A percentile compares a stretch with the other conserved stretches of the same genome.
phyloP scores from a whole-genome alignment of 176 grass and related monocot genomes.

The Carex cristatella region DNA sequence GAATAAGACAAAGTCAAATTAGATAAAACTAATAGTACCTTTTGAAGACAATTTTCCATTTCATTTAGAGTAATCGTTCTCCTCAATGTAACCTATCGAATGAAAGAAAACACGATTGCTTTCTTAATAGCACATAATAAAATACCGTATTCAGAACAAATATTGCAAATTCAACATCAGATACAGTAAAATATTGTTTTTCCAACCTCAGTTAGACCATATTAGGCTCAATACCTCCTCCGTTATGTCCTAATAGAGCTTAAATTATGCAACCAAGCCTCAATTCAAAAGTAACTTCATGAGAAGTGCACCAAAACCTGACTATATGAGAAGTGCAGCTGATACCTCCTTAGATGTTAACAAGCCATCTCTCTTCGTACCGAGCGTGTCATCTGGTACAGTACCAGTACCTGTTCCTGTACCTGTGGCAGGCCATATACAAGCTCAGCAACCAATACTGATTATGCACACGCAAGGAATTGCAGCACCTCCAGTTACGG shows the following conservation, averaged over 20 bases:
- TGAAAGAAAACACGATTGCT: constrained; percentile 7
- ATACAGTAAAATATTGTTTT: constrained; percentile 1
- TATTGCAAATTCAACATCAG: background rate
- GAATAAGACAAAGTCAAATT: constrained; percentile 10
- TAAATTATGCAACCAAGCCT: background rate
- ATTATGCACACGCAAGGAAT: too few species aligned
- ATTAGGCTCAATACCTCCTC: constrained; percentile 8
- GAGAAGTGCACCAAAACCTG: too few species aligned
- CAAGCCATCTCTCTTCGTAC: too few species aligned
- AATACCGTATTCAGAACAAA: constrained; percentile 7
- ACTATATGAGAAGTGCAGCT: too few species aligned
- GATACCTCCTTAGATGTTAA: too few species aligned
- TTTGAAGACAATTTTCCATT: constrained; percentile 51
- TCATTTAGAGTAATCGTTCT: constrained; percentile 26
- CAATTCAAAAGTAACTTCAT: background rate
- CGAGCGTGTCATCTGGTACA: too few species aligned
- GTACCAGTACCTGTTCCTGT: too few species aligned
- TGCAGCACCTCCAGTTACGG: too few species aligned
- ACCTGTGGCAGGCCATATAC: too few species aligned
- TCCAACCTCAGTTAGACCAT: constrained; percentile 7
- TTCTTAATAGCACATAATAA: background rate
- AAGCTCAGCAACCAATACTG: too few species aligned
- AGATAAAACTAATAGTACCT: constrained; percentile 8
- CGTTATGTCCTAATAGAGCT: background rate
- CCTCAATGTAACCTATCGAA: constrained; percentile 59